Percentiles rank a stretch among this genome's conserved stretches.
phyloP scores from a whole-genome alignment of 495 filamentous ascomycete species.

The Aspergillus biplanus region DNA sequence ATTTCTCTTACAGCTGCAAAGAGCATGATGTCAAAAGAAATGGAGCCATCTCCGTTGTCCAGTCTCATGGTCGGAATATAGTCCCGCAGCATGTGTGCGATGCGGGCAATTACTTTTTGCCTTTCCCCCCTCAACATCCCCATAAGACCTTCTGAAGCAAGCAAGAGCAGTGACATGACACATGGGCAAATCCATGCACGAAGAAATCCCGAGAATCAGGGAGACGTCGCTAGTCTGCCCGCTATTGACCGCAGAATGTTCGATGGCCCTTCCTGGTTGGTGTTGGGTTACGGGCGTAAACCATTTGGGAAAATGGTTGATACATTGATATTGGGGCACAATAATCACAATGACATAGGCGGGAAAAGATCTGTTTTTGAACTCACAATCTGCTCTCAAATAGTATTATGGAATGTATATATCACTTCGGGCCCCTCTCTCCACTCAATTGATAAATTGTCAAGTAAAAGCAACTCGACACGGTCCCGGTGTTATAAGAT shows the following conservation, averaged over 20 bases:
- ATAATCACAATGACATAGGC: not conserved
- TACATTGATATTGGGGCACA: not conserved
- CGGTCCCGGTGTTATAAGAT: no score
- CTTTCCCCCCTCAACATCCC: not conserved
- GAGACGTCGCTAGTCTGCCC: conserved; percentile 25
- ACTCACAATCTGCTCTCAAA: no score
- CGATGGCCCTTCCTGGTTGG: conserved; percentile 25
- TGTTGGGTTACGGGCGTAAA: conserved; percentile 15
- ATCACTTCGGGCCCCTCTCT: no score
- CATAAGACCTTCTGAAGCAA: not conserved
- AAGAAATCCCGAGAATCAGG: conserved; percentile 30
- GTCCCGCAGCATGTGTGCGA: conserved; percentile 7
- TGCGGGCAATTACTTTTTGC: conserved; percentile 1
- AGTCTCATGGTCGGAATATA: conserved; percentile 8
- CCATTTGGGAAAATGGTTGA: not conserved
- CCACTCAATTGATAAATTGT: no score
- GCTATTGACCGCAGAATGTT: conserved; percentile 28
- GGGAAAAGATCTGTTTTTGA: no score
- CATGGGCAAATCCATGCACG: conserved; percentile 12
- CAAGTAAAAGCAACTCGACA: no score
- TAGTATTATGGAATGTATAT: no score
- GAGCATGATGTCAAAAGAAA: no score
- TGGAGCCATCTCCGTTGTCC: no score
- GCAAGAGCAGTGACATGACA: conserved; percentile 4
- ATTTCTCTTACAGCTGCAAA: not conserved